These are phyloP conservation scores for Xylariaceae sp. DNA, from an alignment of 2,329 filamentous ascomycete species.

Conservation along the genomic window DNA sequence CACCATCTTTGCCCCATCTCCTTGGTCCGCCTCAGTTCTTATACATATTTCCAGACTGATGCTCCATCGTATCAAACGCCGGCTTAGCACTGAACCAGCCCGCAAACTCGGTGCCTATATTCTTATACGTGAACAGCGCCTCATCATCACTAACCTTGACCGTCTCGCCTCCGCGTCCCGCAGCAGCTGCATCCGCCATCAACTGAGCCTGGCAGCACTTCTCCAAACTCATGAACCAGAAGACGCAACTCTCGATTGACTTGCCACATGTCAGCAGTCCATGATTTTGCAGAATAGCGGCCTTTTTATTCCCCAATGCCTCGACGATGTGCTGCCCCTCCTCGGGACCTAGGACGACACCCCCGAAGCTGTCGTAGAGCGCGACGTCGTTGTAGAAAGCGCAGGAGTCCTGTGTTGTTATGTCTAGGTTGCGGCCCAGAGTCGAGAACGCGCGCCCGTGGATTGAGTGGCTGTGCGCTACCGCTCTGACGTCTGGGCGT, in stretches of 20 bases:
- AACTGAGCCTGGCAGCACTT: constrained; percentile 46
- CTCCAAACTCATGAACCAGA: constrained; percentile 52
- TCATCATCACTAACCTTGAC: constrained; percentile 66
- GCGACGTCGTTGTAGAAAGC: constrained; percentile 53
- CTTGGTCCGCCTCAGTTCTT: constrained; percentile 16
- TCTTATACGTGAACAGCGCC: constrained; percentile 63
- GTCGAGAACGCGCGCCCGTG: constrained; percentile 56
- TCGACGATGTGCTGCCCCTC: constrained; percentile 48
- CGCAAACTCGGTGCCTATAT: constrained; percentile 55
- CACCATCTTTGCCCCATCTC: no score
- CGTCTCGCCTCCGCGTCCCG: constrained; percentile 58
- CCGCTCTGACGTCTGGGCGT: constrained; percentile 51
- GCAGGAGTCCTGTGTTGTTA: constrained; percentile 60
- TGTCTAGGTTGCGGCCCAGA: constrained; percentile 58
- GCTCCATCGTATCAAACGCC: constrained; percentile 57
- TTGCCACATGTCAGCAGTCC: constrained; percentile 49
- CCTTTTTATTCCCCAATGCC: constrained; percentile 46
- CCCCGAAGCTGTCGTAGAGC: constrained; percentile 46
- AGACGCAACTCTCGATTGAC: constrained; percentile 48
- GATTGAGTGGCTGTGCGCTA: constrained; percentile 52
- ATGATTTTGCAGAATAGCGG: constrained; percentile 52
- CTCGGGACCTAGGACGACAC: constrained; percentile 49
- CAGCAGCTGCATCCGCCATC: constrained; percentile 56
- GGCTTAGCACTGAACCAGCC: constrained; percentile 72
- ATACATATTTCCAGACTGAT: constrained; percentile 21